Evolutionary conservation across 2,329 filamentous ascomycete genomes (phyloP).

Genomic region (Fusarium sulawesiense): DNA sequence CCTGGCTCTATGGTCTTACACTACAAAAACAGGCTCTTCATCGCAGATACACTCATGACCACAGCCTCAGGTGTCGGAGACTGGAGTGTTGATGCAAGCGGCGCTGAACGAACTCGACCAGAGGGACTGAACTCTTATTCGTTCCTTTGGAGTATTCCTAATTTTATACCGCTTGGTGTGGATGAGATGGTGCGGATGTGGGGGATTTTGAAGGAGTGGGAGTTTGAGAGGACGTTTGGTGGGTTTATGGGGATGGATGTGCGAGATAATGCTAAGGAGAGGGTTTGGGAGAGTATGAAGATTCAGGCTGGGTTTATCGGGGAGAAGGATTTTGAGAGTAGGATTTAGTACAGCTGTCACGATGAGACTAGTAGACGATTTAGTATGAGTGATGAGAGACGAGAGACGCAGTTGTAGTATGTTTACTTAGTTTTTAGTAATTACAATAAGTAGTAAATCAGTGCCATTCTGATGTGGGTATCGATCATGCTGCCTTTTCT

Average conservation of each 20-base stretch:
- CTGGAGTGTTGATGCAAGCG: slow-evolving; percentile 58
- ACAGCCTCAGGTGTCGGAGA: slow-evolving; percentile 66
- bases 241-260: slow-evolving; percentile 75
- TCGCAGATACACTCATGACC: slow-evolving; percentile 81
- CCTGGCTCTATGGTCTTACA: slow-evolving; percentile 77
- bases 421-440: slow-evolving; percentile 1
- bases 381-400: not conserved
- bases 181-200: slow-evolving; percentile 76
- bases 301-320: slow-evolving; percentile 70
- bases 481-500: slow-evolving; percentile 10
- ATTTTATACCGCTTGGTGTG: slow-evolving; percentile 77
- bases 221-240: slow-evolving; percentile 75
- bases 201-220: slow-evolving; percentile 69
- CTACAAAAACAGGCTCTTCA: slow-evolving; percentile 71
- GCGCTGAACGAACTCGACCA: slow-evolving; percentile 53
- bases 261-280: slow-evolving; percentile 63
- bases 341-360: not conserved
- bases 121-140: slow-evolving; percentile 65
- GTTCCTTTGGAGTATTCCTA: slow-evolving; percentile 83
- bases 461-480: slow-evolving; percentile 39
- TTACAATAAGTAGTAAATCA: slow-evolving; percentile 10
- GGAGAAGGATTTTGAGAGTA: slow-evolving; percentile 53
- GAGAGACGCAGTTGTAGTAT: not conserved
- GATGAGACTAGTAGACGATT: no score
- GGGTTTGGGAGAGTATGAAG: slow-evolving; percentile 80